Percentiles rank a stretch among this genome's conserved stretches.
These are phyloP conservation scores for Kwoniella sp. DNA, from an alignment of 768 basidiomycete species.

Conservation along the genomic window DNA sequence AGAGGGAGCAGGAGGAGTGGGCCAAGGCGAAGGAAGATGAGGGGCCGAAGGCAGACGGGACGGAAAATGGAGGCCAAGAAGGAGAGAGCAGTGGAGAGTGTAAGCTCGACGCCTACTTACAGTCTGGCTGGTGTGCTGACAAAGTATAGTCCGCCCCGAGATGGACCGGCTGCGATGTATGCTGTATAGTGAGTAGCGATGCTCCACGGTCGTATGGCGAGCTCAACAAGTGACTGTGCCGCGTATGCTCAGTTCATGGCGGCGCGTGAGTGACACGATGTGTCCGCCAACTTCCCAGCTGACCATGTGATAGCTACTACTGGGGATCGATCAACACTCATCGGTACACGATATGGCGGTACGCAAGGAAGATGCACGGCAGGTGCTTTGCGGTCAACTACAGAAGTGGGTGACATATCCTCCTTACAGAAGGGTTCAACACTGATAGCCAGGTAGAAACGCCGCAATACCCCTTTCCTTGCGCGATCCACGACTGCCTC, in stretches of 20 bases:
- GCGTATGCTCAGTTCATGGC: slow-evolving; percentile 42
- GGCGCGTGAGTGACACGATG: slow-evolving; percentile 37
- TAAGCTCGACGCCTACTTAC: not conserved
- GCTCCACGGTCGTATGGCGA: not conserved
- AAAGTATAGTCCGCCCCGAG: slow-evolving; percentile 54
- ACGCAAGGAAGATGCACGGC: slow-evolving; percentile 87
- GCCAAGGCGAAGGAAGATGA: slow-evolving; percentile 45
- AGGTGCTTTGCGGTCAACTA: slow-evolving; percentile 64
- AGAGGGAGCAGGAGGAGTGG: slow-evolving; percentile 24
- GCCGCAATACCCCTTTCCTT: slow-evolving; percentile 93
- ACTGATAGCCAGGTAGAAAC: slow-evolving; percentile 51
- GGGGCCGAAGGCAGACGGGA: slow-evolving; percentile 3
- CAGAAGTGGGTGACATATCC: slow-evolving; percentile 53
- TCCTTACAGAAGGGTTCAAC: not conserved
- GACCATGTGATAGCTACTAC: slow-evolving; percentile 35
- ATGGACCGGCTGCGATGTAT: slow-evolving; percentile 84
- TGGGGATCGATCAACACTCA: slow-evolving; percentile 51
- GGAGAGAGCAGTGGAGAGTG: slow-evolving; percentile 1
- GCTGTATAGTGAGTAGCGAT: slow-evolving; percentile 65
- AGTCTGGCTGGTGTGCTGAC: not conserved
- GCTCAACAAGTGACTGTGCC: not conserved
- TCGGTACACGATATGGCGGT: slow-evolving; percentile 62
- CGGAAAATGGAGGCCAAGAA: slow-evolving; percentile 25
- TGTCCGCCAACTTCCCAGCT: not conserved
- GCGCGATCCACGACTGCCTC: slow-evolving; percentile 76